Conservation (phyloP, 2,329 filamentous ascomycete species). For the Epicoccum nigrum region DNA sequence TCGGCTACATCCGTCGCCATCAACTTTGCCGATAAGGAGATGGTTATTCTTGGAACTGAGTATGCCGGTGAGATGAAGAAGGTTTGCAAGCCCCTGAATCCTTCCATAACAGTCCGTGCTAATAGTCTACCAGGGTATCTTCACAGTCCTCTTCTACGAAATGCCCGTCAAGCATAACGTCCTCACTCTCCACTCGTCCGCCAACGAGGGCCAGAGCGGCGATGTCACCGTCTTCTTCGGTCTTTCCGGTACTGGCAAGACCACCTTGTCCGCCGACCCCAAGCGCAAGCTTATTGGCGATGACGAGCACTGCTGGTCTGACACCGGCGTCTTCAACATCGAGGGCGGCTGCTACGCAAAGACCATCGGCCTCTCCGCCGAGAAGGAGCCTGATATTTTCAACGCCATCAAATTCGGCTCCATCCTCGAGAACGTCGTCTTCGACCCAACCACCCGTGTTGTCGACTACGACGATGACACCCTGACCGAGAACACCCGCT, state of each 20-base stretch:
- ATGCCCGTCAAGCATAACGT: slow-evolving; percentile 99
- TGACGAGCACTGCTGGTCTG: slow-evolving; percentile 99
- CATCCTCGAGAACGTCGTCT: slow-evolving; percentile 98
- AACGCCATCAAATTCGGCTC: slow-evolving; percentile 95
- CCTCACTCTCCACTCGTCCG: slow-evolving; percentile 95
- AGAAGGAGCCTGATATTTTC: slow-evolving; percentile 99
- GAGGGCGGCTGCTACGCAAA: slow-evolving; percentile 99
- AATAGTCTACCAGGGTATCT: slow-evolving; percentile 66
- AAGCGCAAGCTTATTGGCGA: slow-evolving; percentile 97
- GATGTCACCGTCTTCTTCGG: slow-evolving; percentile 99
- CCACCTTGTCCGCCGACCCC: slow-evolving; percentile 93
- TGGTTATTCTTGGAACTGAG: slow-evolving; percentile 99
- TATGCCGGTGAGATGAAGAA: slow-evolving; percentile 71
- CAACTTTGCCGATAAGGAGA: slow-evolving; percentile 99
- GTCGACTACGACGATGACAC: slow-evolving; percentile 97
- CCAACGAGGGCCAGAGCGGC: slow-evolving; percentile 92
- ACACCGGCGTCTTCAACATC: slow-evolving; percentile 98
- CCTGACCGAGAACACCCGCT: slow-evolving; percentile 97
- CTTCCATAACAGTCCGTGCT: neutral
- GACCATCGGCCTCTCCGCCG: slow-evolving; percentile 93
- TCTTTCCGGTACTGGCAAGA: slow-evolving; percentile 98
- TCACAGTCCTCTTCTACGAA: slow-evolving; percentile 99
- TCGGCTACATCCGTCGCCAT: slow-evolving; percentile 97
- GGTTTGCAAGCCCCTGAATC: neutral
- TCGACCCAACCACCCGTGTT: slow-evolving; percentile 84